phyloP scores from a whole-genome alignment of 345 rosid genomes.

The Arabis alpina region DNA sequence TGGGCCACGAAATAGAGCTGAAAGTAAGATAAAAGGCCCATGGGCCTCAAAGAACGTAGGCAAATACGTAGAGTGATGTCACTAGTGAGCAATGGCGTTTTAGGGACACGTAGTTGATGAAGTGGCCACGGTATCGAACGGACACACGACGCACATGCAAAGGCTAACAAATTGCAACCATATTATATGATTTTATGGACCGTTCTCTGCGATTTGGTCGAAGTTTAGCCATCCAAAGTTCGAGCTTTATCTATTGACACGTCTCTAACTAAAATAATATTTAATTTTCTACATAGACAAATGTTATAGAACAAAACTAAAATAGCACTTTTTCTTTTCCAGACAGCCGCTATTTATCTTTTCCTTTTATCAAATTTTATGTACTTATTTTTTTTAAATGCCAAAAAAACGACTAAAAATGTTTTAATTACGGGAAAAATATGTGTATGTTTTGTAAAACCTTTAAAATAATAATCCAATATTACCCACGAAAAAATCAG shows the following conservation, averaged over 20 bases:
- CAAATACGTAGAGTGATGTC: conserved; percentile 11
- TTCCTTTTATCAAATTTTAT: too few relatives aligned
- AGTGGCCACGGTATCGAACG: neutral
- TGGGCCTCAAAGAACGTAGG: neutral
- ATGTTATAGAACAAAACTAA: neutral
- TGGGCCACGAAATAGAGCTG: neutral
- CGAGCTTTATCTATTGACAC: conserved; percentile 37
- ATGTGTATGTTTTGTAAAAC: too few relatives aligned
- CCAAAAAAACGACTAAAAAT: too few relatives aligned
- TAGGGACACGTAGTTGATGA: conserved; percentile 30
- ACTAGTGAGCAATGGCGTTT: neutral
- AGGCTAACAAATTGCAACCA: conserved; percentile 26
- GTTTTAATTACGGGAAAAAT: too few relatives aligned
- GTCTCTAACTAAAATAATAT: conserved; percentile 2
- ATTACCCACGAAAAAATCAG: too few relatives aligned
- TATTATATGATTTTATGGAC: conserved; percentile 1
- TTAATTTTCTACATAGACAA: conserved; percentile 5
- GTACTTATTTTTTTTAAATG: too few relatives aligned
- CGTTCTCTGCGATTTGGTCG: conserved; percentile 22
- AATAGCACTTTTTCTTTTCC: conserved; percentile 8
- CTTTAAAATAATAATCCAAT: too few relatives aligned
- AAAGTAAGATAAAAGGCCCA: neutral
- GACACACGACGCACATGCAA: conserved; percentile 43
- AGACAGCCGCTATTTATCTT: neutral
- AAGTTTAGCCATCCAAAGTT: conserved; percentile 32